phyloP scores from a whole-genome alignment of 345 rosid genomes.

The Brassica carinata region DNA sequence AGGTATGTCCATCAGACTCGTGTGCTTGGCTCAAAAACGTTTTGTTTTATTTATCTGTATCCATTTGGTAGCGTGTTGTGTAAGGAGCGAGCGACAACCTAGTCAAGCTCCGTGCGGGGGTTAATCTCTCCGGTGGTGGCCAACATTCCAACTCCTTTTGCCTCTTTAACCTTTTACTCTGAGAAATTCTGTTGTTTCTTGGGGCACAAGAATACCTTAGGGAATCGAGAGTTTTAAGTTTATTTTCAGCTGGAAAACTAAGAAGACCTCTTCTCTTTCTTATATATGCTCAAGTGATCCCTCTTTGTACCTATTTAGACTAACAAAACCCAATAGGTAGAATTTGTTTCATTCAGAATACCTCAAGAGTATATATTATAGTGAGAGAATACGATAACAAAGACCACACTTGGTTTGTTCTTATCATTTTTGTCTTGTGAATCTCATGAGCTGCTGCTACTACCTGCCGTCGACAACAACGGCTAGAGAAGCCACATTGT shows the following conservation, averaged over 20 bases:
- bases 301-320: slow-evolving; percentile 32
- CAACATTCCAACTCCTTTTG: not conserved
- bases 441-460: not conserved
- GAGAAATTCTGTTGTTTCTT: slow-evolving; percentile 2
- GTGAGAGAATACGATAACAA: slow-evolving; percentile 4
- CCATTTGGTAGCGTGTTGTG: slow-evolving; percentile 33
- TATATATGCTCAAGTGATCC: not conserved
- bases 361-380: slow-evolving; percentile 15
- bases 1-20: slow-evolving; percentile 35
- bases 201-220: slow-evolving; percentile 15
- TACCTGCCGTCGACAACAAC: not conserved
- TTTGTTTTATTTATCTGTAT: not conserved
- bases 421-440: slow-evolving; percentile 21
- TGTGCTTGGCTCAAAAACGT: not conserved
- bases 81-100: too few species aligned
- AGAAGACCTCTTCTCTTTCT: not conserved
- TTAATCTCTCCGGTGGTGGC: too few species aligned
- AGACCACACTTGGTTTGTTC: slow-evolving; percentile 2
- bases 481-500: slow-evolving; percentile 56
- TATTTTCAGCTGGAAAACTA: slow-evolving; percentile 1
- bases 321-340: not conserved
- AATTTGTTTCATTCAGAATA: slow-evolving; percentile 20
- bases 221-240: slow-evolving; percentile 5
- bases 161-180: not conserved
- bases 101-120: too few species aligned